phyloP scores from a whole-genome alignment of 2,329 filamentous ascomycete genomes.

The Aspergillus ruber region DNA sequence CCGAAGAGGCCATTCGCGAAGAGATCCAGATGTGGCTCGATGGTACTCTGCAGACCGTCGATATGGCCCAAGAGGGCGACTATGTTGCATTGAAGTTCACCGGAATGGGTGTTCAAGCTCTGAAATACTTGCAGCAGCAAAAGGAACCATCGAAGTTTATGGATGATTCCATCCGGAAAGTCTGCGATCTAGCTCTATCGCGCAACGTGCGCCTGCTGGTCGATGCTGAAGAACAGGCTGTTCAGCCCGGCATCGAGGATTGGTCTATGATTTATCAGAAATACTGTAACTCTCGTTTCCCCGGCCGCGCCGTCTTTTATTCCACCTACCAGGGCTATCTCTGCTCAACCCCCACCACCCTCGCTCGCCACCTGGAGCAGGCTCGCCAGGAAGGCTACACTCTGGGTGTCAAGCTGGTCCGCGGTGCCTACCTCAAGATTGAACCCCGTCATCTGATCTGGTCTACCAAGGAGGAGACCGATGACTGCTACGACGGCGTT shows the following conservation, averaged over 20 bases:
- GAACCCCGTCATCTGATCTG: conserved; percentile 43
- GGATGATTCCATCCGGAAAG: conserved; percentile 36
- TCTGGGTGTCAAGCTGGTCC: conserved; percentile 48
- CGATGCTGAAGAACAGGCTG: conserved; percentile 49
- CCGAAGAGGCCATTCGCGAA: conserved; percentile 24
- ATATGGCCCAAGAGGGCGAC: conserved; percentile 47
- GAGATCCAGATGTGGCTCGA: conserved; percentile 44
- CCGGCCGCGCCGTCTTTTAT: conserved; percentile 47
- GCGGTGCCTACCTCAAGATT: conserved; percentile 48
- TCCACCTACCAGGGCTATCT: conserved; percentile 51
- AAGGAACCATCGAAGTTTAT: conserved; percentile 36
- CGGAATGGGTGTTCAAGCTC: conserved; percentile 42
- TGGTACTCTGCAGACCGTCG: conserved; percentile 48
- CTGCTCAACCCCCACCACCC: conserved; percentile 41
- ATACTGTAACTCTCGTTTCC: conserved; percentile 43
- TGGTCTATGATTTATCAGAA: conserved; percentile 51
- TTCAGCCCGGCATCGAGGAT: conserved; percentile 47
- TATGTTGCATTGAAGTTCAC: conserved; percentile 50
- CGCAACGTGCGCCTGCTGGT: conserved; percentile 44
- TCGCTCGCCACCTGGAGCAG: conserved; percentile 41
- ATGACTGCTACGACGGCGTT: conserved; percentile 51
- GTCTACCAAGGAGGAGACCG: conserved; percentile 43
- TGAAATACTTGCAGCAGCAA: conserved; percentile 35
- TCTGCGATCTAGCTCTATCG: conserved; percentile 38
- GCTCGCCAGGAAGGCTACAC: conserved; percentile 45